Percentiles rank a stretch among this genome's conserved stretches.
Conservation (phyloP, 106 monocot genomes). For the Apostasia ramifera region DNA sequence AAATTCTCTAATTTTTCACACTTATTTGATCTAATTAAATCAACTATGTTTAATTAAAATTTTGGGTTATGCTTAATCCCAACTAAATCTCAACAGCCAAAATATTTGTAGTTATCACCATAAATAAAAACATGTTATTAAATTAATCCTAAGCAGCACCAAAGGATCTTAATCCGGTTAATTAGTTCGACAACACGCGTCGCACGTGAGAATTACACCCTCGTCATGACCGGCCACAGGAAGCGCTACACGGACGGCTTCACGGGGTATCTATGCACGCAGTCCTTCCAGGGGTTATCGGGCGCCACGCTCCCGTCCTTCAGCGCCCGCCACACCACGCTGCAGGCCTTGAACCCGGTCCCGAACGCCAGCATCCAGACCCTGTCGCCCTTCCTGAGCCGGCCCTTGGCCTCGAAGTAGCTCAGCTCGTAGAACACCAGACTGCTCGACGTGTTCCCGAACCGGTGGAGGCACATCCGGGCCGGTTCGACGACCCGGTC, state of each 20-base stretch:
- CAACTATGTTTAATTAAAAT: no score
- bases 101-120: no score
- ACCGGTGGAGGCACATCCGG: constrained; percentile 62
- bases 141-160: no score
- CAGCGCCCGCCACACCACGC: constrained; percentile 35
- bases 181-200: no score
- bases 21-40: no score
- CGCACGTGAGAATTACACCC: no score
- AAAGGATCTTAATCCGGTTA: no score
- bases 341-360: constrained; percentile 64
- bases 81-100: no score
- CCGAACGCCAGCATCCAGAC: constrained; percentile 76
- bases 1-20: no score
- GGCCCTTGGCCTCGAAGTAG: constrained; percentile 56
- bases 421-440: constrained; percentile 68
- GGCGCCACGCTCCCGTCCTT: constrained; percentile 16
- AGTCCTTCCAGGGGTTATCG: constrained; percentile 54
- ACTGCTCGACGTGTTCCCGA: constrained; percentile 74
- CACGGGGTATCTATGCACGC: constrained; percentile 47
- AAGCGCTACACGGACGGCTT: neutral
- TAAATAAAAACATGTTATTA: no score
- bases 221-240: no score
- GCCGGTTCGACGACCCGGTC: constrained; percentile 40
- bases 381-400: constrained; percentile 41
- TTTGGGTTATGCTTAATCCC: no score